These are phyloP conservation scores for Boletus huronensis DNA, from an alignment of 768 basidiomycete species.

Conservation along the genomic window DNA sequence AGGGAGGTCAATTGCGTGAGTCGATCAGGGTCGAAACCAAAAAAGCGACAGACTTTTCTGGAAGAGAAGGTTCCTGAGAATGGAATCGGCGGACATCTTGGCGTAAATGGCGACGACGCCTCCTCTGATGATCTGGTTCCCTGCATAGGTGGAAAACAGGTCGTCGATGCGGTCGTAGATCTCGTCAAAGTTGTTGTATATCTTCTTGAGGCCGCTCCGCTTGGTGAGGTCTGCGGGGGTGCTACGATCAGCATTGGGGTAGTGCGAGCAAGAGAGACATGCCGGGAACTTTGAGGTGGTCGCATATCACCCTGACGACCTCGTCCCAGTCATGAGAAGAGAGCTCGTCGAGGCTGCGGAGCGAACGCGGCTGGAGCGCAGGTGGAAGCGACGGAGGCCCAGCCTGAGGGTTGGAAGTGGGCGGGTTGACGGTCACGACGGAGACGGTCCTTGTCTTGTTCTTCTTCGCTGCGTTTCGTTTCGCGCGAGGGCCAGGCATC, in stretches of 20 bases:
- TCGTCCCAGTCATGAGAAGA: constrained; percentile 45
- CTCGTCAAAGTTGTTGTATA: constrained; percentile 54
- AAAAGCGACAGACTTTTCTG: constrained; percentile 42
- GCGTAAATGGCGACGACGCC: constrained; percentile 61
- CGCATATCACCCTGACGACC: constrained; percentile 47
- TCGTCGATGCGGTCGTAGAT: constrained; percentile 49
- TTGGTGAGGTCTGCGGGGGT: constrained; percentile 49
- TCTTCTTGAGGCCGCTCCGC: constrained; percentile 58
- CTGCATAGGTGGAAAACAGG: constrained; percentile 41
- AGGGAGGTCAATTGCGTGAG: not conserved
- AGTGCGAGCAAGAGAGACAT: constrained; percentile 4
- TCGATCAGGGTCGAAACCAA: not conserved
- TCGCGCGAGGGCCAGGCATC: constrained; percentile 30
- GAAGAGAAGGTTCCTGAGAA: constrained; percentile 58
- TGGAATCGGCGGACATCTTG: constrained; percentile 58
- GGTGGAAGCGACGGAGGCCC: not conserved
- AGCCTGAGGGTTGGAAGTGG: not conserved
- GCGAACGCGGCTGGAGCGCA: constrained; percentile 13
- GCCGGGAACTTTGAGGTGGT: constrained; percentile 54
- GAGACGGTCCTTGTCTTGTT: constrained; percentile 12
- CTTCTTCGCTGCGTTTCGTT: constrained; percentile 19
- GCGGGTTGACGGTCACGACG: not conserved
- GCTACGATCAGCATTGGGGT: not conserved
- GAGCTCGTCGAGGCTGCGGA: constrained; percentile 21
- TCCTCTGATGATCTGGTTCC: constrained; percentile 48